Percentiles rank a stretch among this genome's conserved stretches.
These are phyloP conservation scores for Suillus placidus DNA, from an alignment of 768 basidiomycete genomes.

Conservation along the genomic window DNA sequence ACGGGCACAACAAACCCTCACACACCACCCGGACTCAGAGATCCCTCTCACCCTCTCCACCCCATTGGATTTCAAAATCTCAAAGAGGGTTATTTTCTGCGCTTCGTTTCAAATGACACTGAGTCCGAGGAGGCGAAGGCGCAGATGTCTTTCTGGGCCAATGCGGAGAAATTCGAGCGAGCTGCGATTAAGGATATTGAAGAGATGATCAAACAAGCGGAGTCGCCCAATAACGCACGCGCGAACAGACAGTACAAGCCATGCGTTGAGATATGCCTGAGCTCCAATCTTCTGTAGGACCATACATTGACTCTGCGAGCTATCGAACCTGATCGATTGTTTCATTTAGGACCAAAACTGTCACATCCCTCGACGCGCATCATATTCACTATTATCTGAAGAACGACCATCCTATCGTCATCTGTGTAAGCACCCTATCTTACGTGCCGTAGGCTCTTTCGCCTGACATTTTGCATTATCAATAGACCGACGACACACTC, in stretches of 20 bases:
- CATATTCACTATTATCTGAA: constrained; percentile 71
- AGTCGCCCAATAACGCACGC: not conserved
- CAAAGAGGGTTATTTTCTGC: constrained; percentile 26
- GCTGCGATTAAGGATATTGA: constrained; percentile 29
- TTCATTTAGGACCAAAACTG: constrained; percentile 65
- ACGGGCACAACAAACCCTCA: not conserved
- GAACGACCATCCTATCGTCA: constrained; percentile 66
- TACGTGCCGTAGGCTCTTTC: constrained; percentile 1
- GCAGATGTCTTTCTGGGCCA: constrained; percentile 8
- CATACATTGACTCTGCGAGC: not conserved
- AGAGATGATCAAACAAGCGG: constrained; percentile 12
- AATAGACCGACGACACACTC: constrained; percentile 80
- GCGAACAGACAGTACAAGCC: constrained; percentile 41
- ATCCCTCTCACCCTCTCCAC: constrained; percentile 26
- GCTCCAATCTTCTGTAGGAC: constrained; percentile 73
- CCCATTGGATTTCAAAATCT: constrained; percentile 24
- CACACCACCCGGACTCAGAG: constrained; percentile 11
- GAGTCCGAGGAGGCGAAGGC: constrained; percentile 14
- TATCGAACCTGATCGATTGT: not conserved
- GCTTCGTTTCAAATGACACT: constrained; percentile 23
- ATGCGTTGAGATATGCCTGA: constrained; percentile 81
- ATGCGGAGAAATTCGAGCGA: constrained; percentile 21
- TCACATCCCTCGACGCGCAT: constrained; percentile 62
- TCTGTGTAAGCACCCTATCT: constrained; percentile 58
- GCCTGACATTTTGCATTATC: not conserved